Evolutionary conservation across 2,329 filamentous ascomycete species (phyloP).

Genomic region (Pleomassaria siparia): DNA sequence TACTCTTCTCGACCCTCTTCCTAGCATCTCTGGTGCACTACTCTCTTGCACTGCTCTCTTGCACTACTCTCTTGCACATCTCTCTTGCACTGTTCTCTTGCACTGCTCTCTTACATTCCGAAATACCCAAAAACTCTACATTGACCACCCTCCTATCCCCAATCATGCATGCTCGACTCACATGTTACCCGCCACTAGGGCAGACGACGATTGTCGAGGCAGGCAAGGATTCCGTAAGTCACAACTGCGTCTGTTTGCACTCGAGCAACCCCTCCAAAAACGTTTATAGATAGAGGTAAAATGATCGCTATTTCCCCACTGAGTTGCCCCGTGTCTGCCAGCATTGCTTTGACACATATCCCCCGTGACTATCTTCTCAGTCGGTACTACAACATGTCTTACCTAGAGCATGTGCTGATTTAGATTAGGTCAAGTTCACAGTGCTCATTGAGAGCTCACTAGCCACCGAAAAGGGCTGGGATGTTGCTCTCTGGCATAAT

Average conservation of each 20-base stretch:
- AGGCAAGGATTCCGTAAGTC: conserved; percentile 41
- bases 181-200: conserved; percentile 71
- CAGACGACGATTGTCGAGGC: conserved; percentile 66
- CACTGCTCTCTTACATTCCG: too few species aligned
- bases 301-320: too few species aligned
- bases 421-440: conserved; percentile 58
- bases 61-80: too few species aligned
- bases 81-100: too few species aligned
- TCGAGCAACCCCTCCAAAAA: too few species aligned
- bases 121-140: too few species aligned
- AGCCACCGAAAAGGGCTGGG: conserved; percentile 61
- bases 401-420: background rate
- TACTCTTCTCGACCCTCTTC: too few species aligned
- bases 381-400: background rate
- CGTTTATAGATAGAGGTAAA: too few species aligned
- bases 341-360: too few species aligned
- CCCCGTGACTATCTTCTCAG: background rate
- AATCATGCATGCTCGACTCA: conserved; percentile 56
- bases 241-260: background rate
- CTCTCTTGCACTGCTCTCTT: too few species aligned
- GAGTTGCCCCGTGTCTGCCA: too few species aligned
- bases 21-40: too few species aligned
- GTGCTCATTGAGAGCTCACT: conserved; percentile 68
- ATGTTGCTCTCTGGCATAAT: conserved; percentile 76
- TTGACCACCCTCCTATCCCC: background rate